A percentile compares a stretch with the other conserved stretches of the same genome.
These are phyloP conservation scores for Citrus sp. DNA, from an alignment of 345 rosid genomes.

Conservation along the genomic window DNA sequence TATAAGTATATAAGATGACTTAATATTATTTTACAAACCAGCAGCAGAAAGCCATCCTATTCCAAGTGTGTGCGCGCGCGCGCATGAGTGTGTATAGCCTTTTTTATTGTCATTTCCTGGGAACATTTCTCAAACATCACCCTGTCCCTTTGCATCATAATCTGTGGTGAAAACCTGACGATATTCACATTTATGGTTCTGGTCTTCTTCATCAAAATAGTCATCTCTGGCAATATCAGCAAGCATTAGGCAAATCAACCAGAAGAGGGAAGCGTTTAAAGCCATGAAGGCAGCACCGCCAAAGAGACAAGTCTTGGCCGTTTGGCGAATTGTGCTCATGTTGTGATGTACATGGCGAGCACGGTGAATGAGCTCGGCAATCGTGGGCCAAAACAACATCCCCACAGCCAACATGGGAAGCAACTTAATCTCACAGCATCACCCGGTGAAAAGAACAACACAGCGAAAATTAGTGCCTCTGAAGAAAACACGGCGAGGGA, in stretches of 20 bases:
- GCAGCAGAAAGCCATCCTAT: not conserved
- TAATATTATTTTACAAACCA: not conserved
- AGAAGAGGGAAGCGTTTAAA: constrained; percentile 31
- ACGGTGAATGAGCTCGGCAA: constrained; percentile 23
- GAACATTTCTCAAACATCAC: not conserved
- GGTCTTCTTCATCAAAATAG: constrained; percentile 13
- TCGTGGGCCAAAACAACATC: constrained; percentile 26
- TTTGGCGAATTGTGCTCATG: constrained; percentile 18
- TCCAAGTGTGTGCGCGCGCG: not conserved
- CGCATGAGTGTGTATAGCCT: too few relatives aligned
- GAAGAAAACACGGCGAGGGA: constrained; percentile 21
- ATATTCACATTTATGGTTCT: constrained; percentile 4
- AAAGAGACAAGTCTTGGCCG: constrained; percentile 31
- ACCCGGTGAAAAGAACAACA: not conserved
- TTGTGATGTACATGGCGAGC: constrained; percentile 14
- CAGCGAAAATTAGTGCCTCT: constrained; percentile 10
- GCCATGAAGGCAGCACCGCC: constrained; percentile 31
- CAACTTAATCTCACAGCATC: constrained; percentile 1
- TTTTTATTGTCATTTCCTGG: not conserved
- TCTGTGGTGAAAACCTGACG: constrained; percentile 10
- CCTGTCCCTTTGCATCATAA: not conserved
- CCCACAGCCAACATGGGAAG: constrained; percentile 18
- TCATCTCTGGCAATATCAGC: constrained; percentile 22
- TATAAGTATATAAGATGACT: not conserved
- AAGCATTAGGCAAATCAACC: constrained; percentile 34